Conservation (phyloP, 768 basidiomycete genomes). For the Rhodotorula kratochvilovae region DNA sequence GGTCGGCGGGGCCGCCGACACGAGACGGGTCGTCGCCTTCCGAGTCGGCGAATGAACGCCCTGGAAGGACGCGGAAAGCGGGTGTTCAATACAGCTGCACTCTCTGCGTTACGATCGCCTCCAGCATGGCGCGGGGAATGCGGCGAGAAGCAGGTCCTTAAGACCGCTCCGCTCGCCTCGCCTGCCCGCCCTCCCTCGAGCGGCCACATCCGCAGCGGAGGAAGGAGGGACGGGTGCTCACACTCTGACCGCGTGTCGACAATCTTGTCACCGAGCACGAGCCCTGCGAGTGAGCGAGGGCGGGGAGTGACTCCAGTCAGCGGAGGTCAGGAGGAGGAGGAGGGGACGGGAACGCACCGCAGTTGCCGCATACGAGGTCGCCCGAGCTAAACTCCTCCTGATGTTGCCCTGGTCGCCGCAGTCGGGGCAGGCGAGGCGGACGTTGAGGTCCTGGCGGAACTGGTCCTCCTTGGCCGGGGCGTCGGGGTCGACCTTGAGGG, state of each 20-base stretch:
- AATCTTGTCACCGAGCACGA: slow-evolving; percentile 91
- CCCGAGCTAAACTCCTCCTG: slow-evolving; percentile 93
- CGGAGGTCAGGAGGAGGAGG: neutral
- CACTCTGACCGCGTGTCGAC: slow-evolving; percentile 99
- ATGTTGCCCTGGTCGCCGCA: slow-evolving; percentile 91
- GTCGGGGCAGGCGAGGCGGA: slow-evolving; percentile 72
- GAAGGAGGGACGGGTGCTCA: slow-evolving; percentile 54
- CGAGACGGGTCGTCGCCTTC: slow-evolving; percentile 99
- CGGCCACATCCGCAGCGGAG: neutral
- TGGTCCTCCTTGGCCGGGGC: slow-evolving; percentile 9
- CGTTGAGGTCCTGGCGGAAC: slow-evolving; percentile 40
- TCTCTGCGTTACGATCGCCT: neutral
- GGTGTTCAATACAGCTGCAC: slow-evolving; percentile 5
- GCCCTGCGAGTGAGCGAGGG: slow-evolving; percentile 51
- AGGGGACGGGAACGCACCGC: slow-evolving; percentile 51
- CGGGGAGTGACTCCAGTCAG: too few relatives aligned
- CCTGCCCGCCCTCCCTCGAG: slow-evolving; percentile 10
- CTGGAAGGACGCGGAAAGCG: slow-evolving; percentile 23
- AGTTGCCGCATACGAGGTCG: slow-evolving; percentile 89
- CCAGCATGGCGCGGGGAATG: slow-evolving; percentile 37
- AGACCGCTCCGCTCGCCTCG: neutral
- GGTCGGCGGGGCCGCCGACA: slow-evolving; percentile 94
- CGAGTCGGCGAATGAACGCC: slow-evolving; percentile 95
- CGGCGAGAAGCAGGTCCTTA: slow-evolving; percentile 18
- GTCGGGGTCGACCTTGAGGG: slow-evolving; percentile 30